A percentile compares a stretch with the other conserved stretches of the same genome.
These are phyloP conservation scores for Globisporangium perplexum DNA, from an alignment of 352 stramenopile genomes.

Conservation along the genomic window DNA sequence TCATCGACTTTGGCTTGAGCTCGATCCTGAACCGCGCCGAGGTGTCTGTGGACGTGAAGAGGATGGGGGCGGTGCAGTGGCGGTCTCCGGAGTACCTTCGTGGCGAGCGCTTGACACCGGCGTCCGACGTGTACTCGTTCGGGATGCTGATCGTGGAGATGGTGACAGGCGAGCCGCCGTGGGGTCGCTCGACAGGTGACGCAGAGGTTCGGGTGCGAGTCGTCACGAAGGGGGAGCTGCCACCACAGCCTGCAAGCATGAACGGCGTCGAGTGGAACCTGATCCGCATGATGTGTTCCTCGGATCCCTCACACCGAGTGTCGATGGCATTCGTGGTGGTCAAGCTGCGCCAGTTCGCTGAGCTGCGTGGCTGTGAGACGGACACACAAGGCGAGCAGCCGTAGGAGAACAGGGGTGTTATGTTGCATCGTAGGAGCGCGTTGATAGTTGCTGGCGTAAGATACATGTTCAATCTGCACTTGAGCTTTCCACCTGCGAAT, in stretches of 20 bases:
- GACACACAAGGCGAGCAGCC: too few relatives aligned
- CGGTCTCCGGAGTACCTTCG: not conserved
- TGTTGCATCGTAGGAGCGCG: too few relatives aligned
- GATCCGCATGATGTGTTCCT: not conserved
- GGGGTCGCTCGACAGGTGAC: not conserved
- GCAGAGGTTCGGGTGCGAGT: not conserved
- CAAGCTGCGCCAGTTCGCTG: not conserved
- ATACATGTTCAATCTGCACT: too few relatives aligned
- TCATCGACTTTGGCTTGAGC: conserved; percentile 3
- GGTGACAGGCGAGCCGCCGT: not conserved
- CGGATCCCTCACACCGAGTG: not conserved
- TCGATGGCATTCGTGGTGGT: conserved; percentile 1
- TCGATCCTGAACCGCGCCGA: not conserved
- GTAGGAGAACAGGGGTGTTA: too few relatives aligned
- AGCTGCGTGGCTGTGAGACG: too few relatives aligned
- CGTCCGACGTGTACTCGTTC: conserved; percentile 5
- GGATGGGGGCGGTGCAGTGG: not conserved
- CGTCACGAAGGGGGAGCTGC: not conserved
- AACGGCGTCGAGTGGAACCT: not conserved
- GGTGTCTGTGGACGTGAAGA: not conserved
- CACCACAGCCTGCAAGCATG: not conserved
- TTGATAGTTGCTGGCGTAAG: too few relatives aligned
- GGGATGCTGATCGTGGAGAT: conserved; percentile 29
- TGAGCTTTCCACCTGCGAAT: too few relatives aligned
- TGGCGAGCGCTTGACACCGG: not conserved